Conservation (phyloP, 345 rosid species). For the Heritiera littoralis region DNA sequence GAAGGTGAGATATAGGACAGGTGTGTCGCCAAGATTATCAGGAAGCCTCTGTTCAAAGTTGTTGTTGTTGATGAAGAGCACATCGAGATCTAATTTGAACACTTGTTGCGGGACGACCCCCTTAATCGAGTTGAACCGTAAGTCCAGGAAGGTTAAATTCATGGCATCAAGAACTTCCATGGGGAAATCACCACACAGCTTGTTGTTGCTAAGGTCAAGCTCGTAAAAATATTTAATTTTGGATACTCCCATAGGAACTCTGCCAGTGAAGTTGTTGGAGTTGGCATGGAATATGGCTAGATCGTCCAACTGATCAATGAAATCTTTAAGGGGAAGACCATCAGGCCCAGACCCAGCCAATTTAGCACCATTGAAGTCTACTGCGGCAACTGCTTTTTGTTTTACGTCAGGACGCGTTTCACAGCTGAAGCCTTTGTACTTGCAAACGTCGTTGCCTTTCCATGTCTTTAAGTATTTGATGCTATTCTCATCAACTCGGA, state of each 20-base stretch:
- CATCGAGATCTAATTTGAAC: slow-evolving; percentile 47
- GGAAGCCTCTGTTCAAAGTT: slow-evolving; percentile 38
- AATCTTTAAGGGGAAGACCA: slow-evolving; percentile 16
- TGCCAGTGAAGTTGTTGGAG: slow-evolving; percentile 41
- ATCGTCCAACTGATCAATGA: slow-evolving; percentile 38
- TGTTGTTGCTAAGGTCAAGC: slow-evolving; percentile 64
- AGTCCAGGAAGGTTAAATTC: slow-evolving; percentile 46
- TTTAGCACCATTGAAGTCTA: slow-evolving; percentile 44
- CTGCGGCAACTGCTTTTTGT: slow-evolving; percentile 30
- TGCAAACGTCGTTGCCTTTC: slow-evolving; percentile 30
- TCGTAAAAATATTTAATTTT: slow-evolving; percentile 40
- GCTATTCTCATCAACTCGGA: slow-evolving; percentile 10
- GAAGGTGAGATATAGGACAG: slow-evolving; percentile 53
- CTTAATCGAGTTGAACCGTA: slow-evolving; percentile 45
- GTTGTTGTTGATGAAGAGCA: slow-evolving; percentile 65
- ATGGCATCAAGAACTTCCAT: slow-evolving; percentile 23
- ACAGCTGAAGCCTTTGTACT: slow-evolving; percentile 43
- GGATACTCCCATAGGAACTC: slow-evolving; percentile 15
- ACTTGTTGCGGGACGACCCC: slow-evolving; percentile 40
- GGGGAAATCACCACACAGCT: slow-evolving; percentile 40
- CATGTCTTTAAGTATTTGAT: slow-evolving; percentile 23
- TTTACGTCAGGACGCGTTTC: slow-evolving; percentile 26
- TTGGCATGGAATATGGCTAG: slow-evolving; percentile 56
- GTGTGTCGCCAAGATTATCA: slow-evolving; percentile 40
- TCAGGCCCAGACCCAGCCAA: slow-evolving; percentile 18